Evolutionary conservation across 2,329 filamentous ascomycete genomes (phyloP).

Genomic region (Lasiodiplodia sp.): DNA sequence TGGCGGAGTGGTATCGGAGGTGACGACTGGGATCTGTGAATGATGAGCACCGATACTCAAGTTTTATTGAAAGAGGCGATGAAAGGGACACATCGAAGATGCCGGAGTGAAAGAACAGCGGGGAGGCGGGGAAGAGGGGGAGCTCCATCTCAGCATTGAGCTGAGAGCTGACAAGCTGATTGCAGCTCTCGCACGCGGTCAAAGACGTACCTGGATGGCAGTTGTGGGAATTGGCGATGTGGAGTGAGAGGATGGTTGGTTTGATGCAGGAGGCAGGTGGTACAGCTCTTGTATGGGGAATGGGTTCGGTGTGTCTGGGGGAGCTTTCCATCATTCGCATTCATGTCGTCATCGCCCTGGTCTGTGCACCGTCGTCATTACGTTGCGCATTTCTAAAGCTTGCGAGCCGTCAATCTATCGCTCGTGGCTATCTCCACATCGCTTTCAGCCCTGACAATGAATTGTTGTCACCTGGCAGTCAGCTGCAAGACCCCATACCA

Average conservation of each 20-base stretch:
- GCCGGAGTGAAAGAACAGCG: background rate
- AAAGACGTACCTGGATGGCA: slow-evolving; percentile 7
- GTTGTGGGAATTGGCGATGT: background rate
- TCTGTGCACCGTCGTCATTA: slow-evolving; percentile 18
- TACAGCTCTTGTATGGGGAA: slow-evolving; percentile 21
- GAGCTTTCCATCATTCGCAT: slow-evolving; percentile 18
- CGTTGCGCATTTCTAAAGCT: slow-evolving; percentile 12
- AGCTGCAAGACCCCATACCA: background rate
- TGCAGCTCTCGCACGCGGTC: background rate
- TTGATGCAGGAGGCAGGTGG: background rate
- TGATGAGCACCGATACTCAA: background rate
- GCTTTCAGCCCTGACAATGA: background rate
- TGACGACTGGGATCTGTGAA: slow-evolving; percentile 36
- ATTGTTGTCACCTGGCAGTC: background rate
- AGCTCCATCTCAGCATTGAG: slow-evolving; percentile 1
- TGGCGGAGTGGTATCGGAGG: slow-evolving; percentile 38
- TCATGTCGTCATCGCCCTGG: slow-evolving; percentile 22
- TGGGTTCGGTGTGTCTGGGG: slow-evolving; percentile 9
- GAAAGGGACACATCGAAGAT: background rate
- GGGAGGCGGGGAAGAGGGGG: background rate
- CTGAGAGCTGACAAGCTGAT: background rate
- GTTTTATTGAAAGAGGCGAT: slow-evolving; percentile 6
- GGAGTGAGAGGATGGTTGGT: background rate
- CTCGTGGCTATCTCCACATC: background rate
- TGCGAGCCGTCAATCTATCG: slow-evolving; percentile 10